Conservation (phyloP, 2,329 filamentous ascomycete species). For the Ophiosphaerella korrae region DNA sequence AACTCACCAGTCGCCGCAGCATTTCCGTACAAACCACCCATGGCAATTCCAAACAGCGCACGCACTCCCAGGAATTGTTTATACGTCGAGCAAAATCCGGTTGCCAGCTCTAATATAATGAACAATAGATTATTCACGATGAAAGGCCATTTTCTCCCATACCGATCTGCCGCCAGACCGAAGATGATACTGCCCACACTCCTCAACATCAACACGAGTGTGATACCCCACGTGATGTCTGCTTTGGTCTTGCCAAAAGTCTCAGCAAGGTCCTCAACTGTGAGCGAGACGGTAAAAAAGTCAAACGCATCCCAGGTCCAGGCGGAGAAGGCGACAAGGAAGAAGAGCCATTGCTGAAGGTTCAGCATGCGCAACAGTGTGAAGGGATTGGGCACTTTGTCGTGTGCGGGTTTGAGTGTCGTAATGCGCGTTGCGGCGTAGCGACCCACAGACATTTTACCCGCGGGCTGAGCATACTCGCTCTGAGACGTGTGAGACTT, state of each 20-base stretch:
- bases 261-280: constrained; percentile 59
- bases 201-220: constrained; percentile 60
- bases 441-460: constrained; percentile 41
- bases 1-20: constrained; percentile 59
- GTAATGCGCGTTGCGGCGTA: constrained; percentile 61
- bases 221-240: constrained; percentile 65
- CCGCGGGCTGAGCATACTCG: constrained; percentile 14
- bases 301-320: constrained; percentile 61
- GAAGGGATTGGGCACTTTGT: constrained; percentile 60
- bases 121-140: constrained; percentile 66
- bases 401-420: constrained; percentile 62
- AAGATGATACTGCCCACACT: constrained; percentile 64
- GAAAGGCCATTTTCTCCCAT: constrained; percentile 63
- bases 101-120: constrained; percentile 64
- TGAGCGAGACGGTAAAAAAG: constrained; percentile 67
- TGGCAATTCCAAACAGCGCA: constrained; percentile 67
- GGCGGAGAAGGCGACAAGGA: constrained; percentile 54
- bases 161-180: constrained; percentile 59
- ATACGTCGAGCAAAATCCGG: constrained; percentile 64
- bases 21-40: constrained; percentile 68
- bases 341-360: constrained; percentile 64
- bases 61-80: constrained; percentile 63
- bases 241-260: constrained; percentile 60
- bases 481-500: constrained; percentile 21
- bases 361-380: constrained; percentile 58